Percentiles rank a stretch among this genome's conserved stretches.
Conservation (phyloP, 2,329 filamentous ascomycete genomes). For the Cryoendolithus antarcticus region DNA sequence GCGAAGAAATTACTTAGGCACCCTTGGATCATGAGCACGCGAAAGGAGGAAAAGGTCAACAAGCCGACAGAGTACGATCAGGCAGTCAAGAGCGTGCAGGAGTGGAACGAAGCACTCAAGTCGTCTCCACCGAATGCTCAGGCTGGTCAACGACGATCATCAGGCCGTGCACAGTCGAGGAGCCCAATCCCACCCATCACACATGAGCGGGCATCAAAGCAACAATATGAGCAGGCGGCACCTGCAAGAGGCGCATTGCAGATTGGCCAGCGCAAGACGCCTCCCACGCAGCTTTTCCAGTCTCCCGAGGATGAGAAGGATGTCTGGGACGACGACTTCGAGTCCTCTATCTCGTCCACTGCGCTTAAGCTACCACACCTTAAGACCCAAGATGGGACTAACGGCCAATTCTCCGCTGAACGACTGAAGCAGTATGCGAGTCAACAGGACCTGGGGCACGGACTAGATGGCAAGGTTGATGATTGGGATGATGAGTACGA, state of each 20-base stretch:
- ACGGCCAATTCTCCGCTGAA: constrained; percentile 78
- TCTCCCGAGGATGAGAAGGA: constrained; percentile 61
- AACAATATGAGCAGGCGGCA: constrained; percentile 15
- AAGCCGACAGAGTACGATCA: constrained; percentile 85
- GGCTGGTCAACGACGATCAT: constrained; percentile 17
- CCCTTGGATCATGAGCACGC: constrained; percentile 87
- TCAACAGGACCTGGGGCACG: constrained; percentile 12
- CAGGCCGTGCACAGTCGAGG: constrained; percentile 36
- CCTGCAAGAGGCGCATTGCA: constrained; percentile 18
- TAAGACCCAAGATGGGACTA: constrained; percentile 85
- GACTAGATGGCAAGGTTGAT: constrained; percentile 38
- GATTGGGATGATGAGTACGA: constrained; percentile 65
- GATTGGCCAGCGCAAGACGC: constrained; percentile 25
- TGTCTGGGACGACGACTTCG: constrained; percentile 97
- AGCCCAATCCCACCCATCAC: constrained; percentile 23
- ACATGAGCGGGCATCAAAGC: constrained; percentile 61
- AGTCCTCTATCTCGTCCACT: constrained; percentile 42
- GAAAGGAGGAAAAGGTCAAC: constrained; percentile 72
- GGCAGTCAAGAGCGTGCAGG: constrained; percentile 91
- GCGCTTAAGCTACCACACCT: constrained; percentile 79
- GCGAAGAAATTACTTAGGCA: constrained; percentile 89
- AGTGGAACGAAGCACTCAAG: constrained; percentile 70
- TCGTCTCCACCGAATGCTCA: constrained; percentile 18
- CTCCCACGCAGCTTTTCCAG: constrained; percentile 43
- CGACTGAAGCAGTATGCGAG: constrained; percentile 85